Conservation (phyloP, 306 rosid species). For the Betula pendula region DNA sequence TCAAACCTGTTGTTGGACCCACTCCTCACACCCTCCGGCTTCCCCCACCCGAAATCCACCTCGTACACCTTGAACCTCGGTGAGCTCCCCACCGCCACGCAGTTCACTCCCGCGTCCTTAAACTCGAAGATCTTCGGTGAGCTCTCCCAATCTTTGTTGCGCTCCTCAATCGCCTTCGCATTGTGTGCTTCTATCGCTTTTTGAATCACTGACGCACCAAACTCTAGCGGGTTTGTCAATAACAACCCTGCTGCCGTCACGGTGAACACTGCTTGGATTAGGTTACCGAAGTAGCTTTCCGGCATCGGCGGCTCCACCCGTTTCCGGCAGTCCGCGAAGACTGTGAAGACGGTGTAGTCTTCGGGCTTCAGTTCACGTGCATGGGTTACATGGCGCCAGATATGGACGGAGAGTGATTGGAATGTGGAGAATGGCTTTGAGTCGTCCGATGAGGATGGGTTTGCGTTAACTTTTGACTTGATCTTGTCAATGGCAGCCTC, state of each 20-base stretch:
- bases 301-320: conserved; percentile 90
- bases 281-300: conserved; percentile 80
- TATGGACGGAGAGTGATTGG: conserved; percentile 74
- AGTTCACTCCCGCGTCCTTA: conserved; percentile 94
- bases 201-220: conserved; percentile 66
- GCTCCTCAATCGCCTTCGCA: conserved; percentile 50
- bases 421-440: conserved; percentile 89
- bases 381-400: conserved; percentile 81
- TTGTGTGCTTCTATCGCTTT: conserved; percentile 66
- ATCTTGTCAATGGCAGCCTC: conserved; percentile 73
- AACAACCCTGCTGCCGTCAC: conserved; percentile 66
- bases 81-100: conserved; percentile 95
- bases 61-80: conserved; percentile 93
- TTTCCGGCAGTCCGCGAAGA: conserved; percentile 86
- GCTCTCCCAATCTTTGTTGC: conserved; percentile 89
- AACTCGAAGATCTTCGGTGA: conserved; percentile 78
- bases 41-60: conserved; percentile 89
- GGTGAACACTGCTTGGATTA: conserved; percentile 84
- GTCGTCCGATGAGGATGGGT: conserved; percentile 44
- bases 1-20: conserved; percentile 86
- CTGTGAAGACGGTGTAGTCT: conserved; percentile 88
- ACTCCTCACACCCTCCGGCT: conserved; percentile 83
- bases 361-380: conserved; percentile 85
- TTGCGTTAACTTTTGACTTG: conserved; percentile 59
- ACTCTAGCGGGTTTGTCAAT: conserved; percentile 49